These are phyloP conservation scores for Fomitopsis pinicola DNA, from an alignment of 1,284 basidiomycete species.

Conservation along the genomic window DNA sequence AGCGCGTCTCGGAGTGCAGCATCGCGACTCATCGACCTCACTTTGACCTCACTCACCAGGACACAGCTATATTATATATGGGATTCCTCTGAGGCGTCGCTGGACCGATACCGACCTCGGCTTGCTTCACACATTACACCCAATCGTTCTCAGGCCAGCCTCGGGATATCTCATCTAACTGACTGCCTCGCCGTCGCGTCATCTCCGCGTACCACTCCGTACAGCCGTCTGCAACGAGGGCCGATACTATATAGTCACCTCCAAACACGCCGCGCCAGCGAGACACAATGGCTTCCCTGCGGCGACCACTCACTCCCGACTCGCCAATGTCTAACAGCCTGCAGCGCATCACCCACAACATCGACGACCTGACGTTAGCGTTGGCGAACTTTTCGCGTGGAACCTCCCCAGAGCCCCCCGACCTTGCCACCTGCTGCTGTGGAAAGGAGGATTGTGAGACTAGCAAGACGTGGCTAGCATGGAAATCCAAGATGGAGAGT, in stretches of 20 bases:
- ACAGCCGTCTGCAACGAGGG: not conserved
- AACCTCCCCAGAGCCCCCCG: constrained; percentile 60
- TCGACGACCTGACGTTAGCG: constrained; percentile 74
- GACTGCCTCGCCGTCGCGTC: not conserved
- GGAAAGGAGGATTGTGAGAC: constrained; percentile 60
- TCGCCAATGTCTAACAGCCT: constrained; percentile 55
- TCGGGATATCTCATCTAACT: not conserved
- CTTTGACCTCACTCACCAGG: not conserved
- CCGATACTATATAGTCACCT: not conserved
- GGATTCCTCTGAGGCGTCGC: not conserved
- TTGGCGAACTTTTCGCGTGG: constrained; percentile 66
- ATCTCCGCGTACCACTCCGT: not conserved
- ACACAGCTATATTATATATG: constrained; percentile 1
- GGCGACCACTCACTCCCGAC: constrained; percentile 42
- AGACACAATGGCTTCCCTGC: constrained; percentile 17
- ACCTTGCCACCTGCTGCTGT: constrained; percentile 59
- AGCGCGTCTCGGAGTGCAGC: not conserved
- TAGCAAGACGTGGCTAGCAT: constrained; percentile 55
- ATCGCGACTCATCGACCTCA: no score
- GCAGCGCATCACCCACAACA: constrained; percentile 57
- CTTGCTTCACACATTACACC: not conserved
- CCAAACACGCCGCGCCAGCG: not conserved
- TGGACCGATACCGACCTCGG: not conserved
- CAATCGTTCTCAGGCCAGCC: not conserved
- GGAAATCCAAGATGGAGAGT: constrained; percentile 68